These are phyloP conservation scores for Dichotomopilus funicola DNA, from an alignment of 2,329 filamentous ascomycete species.

Conservation along the genomic window DNA sequence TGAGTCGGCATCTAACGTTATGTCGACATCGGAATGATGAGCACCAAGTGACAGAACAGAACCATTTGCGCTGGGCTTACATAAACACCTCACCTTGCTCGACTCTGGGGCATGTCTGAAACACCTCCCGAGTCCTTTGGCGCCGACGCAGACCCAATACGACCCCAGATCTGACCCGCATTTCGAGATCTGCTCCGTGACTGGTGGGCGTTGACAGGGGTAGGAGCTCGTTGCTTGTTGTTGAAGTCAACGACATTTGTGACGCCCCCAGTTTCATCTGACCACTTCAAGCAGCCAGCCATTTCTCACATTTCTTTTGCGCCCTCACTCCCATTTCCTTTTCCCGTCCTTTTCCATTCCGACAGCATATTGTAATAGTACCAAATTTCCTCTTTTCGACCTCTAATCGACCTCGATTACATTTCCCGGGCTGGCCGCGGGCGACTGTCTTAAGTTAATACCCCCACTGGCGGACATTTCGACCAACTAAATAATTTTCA, in stretches of 20 bases:
- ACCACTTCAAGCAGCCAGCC: constrained; percentile 11
- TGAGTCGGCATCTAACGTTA: too few relatives aligned
- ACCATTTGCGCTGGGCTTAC: constrained; percentile 4
- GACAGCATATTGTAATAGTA: background rate
- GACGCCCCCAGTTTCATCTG: constrained; percentile 27
- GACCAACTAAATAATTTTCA: background rate
- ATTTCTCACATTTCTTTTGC: constrained; percentile 17
- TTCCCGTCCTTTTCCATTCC: background rate
- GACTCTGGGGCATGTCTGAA: constrained; percentile 43
- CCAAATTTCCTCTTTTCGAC: background rate
- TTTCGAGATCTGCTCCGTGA: constrained; percentile 14
- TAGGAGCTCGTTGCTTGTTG: background rate
- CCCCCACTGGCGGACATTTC: constrained; percentile 3
- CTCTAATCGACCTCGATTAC: too few relatives aligned
- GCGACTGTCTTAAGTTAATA: too few relatives aligned
- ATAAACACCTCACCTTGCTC: constrained; percentile 26
- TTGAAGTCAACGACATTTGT: constrained; percentile 16
- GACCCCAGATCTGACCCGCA: constrained; percentile 2
- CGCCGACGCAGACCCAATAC: background rate
- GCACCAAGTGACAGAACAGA: too few relatives aligned
- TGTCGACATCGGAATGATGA: too few relatives aligned
- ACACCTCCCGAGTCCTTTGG: constrained; percentile 25
- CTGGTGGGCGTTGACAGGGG: background rate
- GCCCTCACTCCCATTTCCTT: background rate
- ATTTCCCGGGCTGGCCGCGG: too few relatives aligned